These are phyloP conservation scores for Tylopilus vinaceipallidus DNA, from an alignment of 768 basidiomycete species.

Conservation along the genomic window DNA sequence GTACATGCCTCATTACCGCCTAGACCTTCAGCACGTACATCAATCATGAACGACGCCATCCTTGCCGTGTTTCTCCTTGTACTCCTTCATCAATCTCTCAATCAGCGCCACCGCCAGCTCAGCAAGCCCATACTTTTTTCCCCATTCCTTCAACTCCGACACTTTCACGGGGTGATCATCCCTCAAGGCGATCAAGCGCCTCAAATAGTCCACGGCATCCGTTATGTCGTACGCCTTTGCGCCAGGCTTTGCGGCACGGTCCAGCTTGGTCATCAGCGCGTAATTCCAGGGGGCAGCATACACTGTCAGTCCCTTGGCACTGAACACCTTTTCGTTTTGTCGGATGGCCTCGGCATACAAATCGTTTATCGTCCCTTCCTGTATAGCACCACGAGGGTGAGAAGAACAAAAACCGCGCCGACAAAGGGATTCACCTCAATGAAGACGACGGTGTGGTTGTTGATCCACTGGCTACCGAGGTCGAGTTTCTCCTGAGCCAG, in stretches of 20 bases:
- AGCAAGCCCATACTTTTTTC: neutral
- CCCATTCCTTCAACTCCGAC: constrained; percentile 4
- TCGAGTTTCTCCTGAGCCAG: neutral
- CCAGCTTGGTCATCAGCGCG: constrained; percentile 8
- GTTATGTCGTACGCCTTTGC: constrained; percentile 7
- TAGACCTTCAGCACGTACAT: too few relatives aligned
- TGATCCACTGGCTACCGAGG: constrained; percentile 4
- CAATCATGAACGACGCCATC: neutral
- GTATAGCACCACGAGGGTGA: neutral
- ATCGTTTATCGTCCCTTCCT: neutral
- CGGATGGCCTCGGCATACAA: neutral
- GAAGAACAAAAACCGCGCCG: too few relatives aligned
- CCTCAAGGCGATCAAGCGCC: neutral
- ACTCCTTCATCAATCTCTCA: neutral
- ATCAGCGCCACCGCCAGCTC: neutral
- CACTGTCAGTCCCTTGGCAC: constrained; percentile 8
- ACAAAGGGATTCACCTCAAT: neutral
- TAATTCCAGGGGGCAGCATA: constrained; percentile 13
- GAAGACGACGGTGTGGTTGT: constrained; percentile 1
- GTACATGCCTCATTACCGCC: too few relatives aligned
- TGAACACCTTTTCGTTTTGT: constrained; percentile 4
- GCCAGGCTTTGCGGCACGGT: constrained; percentile 5
- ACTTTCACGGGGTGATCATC: constrained; percentile 3
- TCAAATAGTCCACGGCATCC: constrained; percentile 10
- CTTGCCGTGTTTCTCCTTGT: neutral